Evolutionary conservation across 2,329 filamentous ascomycete species (phyloP).

Genomic region (Lojkania enalia): DNA sequence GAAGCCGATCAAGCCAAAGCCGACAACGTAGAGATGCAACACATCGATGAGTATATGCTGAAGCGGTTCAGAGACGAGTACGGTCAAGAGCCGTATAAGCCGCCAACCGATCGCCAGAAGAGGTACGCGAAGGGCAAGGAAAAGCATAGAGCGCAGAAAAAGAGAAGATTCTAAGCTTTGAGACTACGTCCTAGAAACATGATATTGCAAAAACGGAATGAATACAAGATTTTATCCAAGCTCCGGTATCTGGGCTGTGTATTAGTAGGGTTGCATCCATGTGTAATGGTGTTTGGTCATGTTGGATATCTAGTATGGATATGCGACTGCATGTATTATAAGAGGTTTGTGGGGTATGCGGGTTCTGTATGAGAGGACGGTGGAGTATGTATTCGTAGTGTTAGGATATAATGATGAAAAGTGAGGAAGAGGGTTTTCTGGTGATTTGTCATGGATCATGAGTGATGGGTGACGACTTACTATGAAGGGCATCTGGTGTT

Average conservation of each 20-base stretch:
- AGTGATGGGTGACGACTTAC: too few relatives aligned
- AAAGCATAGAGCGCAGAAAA: slow-evolving; percentile 33
- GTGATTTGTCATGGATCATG: too few relatives aligned
- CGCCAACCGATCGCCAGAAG: slow-evolving; percentile 38
- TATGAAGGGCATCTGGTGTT: too few relatives aligned
- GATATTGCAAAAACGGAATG: not conserved
- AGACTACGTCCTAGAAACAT: too few relatives aligned
- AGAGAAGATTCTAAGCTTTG: slow-evolving; percentile 31
- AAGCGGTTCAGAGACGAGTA: slow-evolving; percentile 33
- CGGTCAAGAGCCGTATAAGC: slow-evolving; percentile 38
- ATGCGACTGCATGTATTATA: too few relatives aligned
- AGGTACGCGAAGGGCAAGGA: slow-evolving; percentile 35
- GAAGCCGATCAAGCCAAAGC: slow-evolving; percentile 18
- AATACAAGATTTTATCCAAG: not conserved
- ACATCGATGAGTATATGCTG: slow-evolving; percentile 45
- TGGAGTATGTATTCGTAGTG: too few relatives aligned
- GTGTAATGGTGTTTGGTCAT: not conserved
- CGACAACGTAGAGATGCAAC: slow-evolving; percentile 23
- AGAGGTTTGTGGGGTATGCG: too few relatives aligned
- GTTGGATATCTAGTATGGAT: not conserved
- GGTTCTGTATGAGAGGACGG: too few relatives aligned
- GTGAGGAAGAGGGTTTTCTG: too few relatives aligned
- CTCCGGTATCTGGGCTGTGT: not conserved
- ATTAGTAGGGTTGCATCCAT: not conserved
- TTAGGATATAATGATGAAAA: too few relatives aligned